Evolutionary conservation across 768 basidiomycete species (phyloP), one percentile per base, ranked within the genome.

Genomic region (Chalciporus sphaerocephalus): DNA sequence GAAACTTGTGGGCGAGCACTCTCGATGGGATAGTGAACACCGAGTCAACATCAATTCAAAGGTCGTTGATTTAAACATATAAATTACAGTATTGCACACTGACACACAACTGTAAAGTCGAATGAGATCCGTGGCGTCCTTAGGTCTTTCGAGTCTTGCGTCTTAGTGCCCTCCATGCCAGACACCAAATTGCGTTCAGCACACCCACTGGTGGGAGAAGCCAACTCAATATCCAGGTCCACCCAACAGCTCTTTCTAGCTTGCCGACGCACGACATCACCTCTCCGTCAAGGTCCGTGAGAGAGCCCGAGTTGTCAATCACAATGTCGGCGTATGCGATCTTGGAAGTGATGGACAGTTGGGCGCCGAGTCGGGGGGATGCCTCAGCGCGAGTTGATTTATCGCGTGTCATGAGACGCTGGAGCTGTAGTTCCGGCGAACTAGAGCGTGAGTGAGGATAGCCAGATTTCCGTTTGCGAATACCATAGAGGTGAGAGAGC

Each of bases 291-390:
- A 97, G 71, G 47, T 93, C 91, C 27, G 74, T 64, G 7, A 71
- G 68, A 0, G 84, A 73, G 1, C 92, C 91, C 6, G 89, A 90
- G 62, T 98, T 98, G 68, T 97, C 93, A 24, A 98, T 61, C 39
- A 96, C 81, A 41, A 80, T 60, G 59, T 94, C 91, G 4, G 92
- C 94, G 51, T 89, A 93, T n/a, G 69, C 56, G 5, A 92, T 70
- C 62, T 98, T 99, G 27, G 81, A 72, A 1, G 78, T 58, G 35
- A 96, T 86, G 0, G 92, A 77, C 38, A 92, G 66, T 64, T 98
- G 95, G 0, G 94, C 79, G 18, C 76, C 71, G 16, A 97, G 75
- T 6, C 96, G 81, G 0, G 87, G 67, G 24, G 72, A 67, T 0
- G 95, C 96, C 20, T 85, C 87, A 23, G 78, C 72, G 20, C 69